These are phyloP conservation scores for Colletotrichum costaricense DNA, from an alignment of 2,329 filamentous ascomycete genomes.

Conservation along the genomic window DNA sequence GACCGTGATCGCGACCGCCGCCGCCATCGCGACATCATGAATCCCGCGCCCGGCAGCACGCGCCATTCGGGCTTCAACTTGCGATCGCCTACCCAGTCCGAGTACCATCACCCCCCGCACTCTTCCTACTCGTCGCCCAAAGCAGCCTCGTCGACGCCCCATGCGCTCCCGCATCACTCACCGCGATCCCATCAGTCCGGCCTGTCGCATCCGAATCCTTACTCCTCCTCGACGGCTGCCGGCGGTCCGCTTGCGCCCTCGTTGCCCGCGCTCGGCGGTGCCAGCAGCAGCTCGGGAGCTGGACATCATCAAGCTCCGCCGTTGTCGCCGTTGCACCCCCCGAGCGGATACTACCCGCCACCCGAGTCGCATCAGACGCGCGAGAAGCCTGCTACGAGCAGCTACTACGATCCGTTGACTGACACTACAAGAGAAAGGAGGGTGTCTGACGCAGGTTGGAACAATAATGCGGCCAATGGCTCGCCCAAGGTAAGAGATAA, in stretches of 20 bases:
- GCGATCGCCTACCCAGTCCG: constrained; percentile 60
- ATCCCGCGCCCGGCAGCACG: constrained; percentile 47
- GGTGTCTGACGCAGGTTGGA: constrained; percentile 57
- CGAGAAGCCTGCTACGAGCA: constrained; percentile 54
- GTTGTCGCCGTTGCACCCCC: constrained; percentile 57
- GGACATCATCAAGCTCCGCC: constrained; percentile 41
- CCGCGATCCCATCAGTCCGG: constrained; percentile 40
- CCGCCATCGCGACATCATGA: constrained; percentile 60
- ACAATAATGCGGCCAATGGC: constrained; percentile 53
- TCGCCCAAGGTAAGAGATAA: constrained; percentile 59
- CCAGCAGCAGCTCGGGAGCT: constrained; percentile 38
- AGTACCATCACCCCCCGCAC: constrained; percentile 48
- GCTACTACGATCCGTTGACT: constrained; percentile 66
- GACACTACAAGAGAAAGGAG: constrained; percentile 61
- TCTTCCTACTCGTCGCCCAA: constrained; percentile 43
- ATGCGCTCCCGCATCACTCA: constrained; percentile 42
- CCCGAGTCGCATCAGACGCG: constrained; percentile 46
- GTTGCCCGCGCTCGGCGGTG: constrained; percentile 24
- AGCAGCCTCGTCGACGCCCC: constrained; percentile 37
- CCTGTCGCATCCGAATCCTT: constrained; percentile 43
- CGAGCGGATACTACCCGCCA: constrained; percentile 53
- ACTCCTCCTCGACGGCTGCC: constrained; percentile 49
- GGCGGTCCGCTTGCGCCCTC: constrained; percentile 38
- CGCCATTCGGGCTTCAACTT: constrained; percentile 59
- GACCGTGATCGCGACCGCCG: constrained; percentile 46